phyloP scores from a whole-genome alignment of 768 basidiomycete genomes.

The Mycena olivaceomarginata region DNA sequence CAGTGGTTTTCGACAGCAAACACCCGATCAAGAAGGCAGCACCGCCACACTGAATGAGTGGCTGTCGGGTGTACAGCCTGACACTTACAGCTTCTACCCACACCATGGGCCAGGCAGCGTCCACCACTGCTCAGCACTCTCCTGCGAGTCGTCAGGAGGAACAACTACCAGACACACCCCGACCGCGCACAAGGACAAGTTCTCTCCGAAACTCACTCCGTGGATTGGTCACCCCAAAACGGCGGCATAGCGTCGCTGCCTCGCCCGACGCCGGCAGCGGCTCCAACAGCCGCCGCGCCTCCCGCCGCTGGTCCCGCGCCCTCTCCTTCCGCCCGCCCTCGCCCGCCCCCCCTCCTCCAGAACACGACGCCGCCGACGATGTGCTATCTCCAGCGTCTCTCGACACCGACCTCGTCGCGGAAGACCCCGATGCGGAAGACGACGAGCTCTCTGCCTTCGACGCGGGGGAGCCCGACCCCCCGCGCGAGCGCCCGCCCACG shows the following conservation, averaged over 20 bases:
- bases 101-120: not conserved
- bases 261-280: not conserved
- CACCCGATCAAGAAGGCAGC: not conserved
- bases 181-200: not conserved
- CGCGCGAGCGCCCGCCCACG: conserved; percentile 19
- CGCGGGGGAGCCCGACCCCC: not conserved
- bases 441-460: not conserved
- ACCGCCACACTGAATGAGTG: not conserved
- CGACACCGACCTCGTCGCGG: not conserved
- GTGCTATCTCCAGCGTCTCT: not conserved
- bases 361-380: not conserved
- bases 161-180: too few relatives aligned
- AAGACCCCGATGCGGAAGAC: not conserved
- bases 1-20: too few relatives aligned
- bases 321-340: not conserved
- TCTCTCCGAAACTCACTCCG: not conserved
- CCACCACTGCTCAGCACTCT: not conserved
- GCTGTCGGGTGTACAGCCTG: not conserved
- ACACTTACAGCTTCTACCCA: too few relatives aligned
- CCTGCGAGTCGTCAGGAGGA: not conserved
- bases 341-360: not conserved
- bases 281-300: not conserved
- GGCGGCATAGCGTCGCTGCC: not conserved
- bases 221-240: not conserved
- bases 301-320: conserved; percentile 5